Evolutionary conservation across 495 filamentous ascomycete genomes (phyloP).

Genomic region (Penicillium steckii): DNA sequence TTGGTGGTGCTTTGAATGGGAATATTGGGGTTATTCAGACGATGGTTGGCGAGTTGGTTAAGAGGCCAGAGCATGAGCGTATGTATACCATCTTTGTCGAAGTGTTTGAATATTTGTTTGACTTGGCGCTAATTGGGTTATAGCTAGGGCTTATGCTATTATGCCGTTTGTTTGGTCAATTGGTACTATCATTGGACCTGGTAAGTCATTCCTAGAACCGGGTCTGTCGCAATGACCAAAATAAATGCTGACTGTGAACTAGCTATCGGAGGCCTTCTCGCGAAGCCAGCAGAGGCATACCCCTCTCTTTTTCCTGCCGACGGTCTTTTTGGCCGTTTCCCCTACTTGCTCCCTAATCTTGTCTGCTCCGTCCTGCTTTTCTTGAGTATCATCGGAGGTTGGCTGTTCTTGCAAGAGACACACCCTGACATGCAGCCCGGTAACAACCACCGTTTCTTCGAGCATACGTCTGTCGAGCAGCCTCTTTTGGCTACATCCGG

Average conservation of each 20-base stretch:
- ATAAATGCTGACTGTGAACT: no score
- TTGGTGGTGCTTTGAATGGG: constrained; percentile 81
- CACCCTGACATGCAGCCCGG: constrained; percentile 75
- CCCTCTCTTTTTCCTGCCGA: constrained; percentile 60
- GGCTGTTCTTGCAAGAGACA: constrained; percentile 73
- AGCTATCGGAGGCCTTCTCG: constrained; percentile 76
- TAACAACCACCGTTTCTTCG: constrained; percentile 42
- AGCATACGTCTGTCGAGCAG: constrained; percentile 61
- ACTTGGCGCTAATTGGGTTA: constrained; percentile 3
- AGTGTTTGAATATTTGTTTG: constrained; percentile 4
- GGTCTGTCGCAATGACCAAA: no score
- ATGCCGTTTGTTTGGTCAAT: constrained; percentile 90
- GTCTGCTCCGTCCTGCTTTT: constrained; percentile 72
- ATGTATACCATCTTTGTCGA: constrained; percentile 29
- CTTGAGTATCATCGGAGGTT: constrained; percentile 71
- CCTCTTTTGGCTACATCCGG: constrained; percentile 71
- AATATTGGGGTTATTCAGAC: constrained; percentile 89
- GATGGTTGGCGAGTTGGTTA: constrained; percentile 85
- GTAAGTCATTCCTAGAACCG: constrained; percentile 24
- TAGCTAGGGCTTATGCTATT: constrained; percentile 75
- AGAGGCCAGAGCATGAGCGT: constrained; percentile 80
- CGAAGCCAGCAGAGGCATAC: constrained; percentile 67
- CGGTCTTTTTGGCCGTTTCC: constrained; percentile 70
- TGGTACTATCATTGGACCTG: constrained; percentile 78
- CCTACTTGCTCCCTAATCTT: constrained; percentile 80